Evolutionary conservation across 2,329 filamentous ascomycete species (phyloP).

Genomic region (Colletotrichum camelliae): DNA sequence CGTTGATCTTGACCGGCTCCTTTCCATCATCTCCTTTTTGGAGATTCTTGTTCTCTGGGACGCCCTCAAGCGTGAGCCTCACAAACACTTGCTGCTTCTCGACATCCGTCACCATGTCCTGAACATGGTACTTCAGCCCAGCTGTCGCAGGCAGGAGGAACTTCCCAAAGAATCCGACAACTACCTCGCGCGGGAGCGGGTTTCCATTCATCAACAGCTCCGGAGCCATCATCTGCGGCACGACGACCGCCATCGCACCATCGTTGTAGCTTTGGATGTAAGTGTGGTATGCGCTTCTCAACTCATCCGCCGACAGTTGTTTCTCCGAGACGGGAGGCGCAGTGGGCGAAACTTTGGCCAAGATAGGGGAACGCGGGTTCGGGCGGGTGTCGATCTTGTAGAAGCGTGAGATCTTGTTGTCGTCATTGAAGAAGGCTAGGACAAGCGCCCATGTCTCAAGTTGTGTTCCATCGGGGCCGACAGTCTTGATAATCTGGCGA

Average conservation of each 20-base stretch:
- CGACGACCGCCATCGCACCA: neutral
- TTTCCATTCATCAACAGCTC: neutral
- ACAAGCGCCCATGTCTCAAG: neutral
- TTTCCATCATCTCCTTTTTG: neutral
- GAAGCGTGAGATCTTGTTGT: neutral
- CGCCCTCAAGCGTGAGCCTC: neutral
- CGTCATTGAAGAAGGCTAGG: neutral
- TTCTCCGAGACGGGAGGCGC: neutral
- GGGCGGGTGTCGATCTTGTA: neutral
- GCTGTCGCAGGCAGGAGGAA: neutral
- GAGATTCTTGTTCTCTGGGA: neutral
- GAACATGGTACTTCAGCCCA: neutral
- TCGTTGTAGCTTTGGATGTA: slow-evolving; percentile 9
- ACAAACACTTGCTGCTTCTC: slow-evolving; percentile 1
- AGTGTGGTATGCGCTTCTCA: neutral
- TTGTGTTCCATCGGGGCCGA: neutral
- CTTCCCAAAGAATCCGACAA: neutral
- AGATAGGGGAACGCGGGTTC: neutral
- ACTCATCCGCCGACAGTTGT: neutral
- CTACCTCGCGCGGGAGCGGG: neutral
- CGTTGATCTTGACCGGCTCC: neutral
- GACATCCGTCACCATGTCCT: neutral
- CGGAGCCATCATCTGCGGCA: neutral
- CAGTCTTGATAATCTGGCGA: neutral
- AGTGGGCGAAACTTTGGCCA: neutral